These are phyloP conservation scores for Calocybe indica DNA, from an alignment of 768 basidiomycete species.

Conservation along the genomic window DNA sequence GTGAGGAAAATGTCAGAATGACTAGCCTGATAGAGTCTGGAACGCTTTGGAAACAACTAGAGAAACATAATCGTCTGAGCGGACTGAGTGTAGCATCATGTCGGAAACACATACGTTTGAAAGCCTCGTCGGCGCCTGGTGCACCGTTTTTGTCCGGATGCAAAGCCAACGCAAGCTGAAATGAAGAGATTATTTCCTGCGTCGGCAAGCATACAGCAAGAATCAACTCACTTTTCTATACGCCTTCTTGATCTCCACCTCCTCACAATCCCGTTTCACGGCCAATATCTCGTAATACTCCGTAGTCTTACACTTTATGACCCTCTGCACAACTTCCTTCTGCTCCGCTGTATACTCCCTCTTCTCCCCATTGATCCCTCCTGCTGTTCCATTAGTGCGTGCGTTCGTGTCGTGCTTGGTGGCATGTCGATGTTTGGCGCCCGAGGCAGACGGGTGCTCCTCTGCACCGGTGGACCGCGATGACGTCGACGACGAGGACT, in stretches of 20 bases:
- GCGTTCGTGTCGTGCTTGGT: conserved; percentile 18
- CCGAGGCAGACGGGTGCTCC: conserved; percentile 68
- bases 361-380: conserved; percentile 66
- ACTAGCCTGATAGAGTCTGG: conserved; percentile 78
- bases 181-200: too few relatives aligned
- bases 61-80: conserved; percentile 6
- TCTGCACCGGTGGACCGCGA: conserved; percentile 22
- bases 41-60: conserved; percentile 98
- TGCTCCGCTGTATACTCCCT: conserved; percentile 88
- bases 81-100: conserved; percentile 1
- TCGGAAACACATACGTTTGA: conserved; percentile 68
- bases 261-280: conserved; percentile 75
- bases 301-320: conserved; percentile 79
- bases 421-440: conserved; percentile 55
- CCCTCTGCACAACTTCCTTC: conserved; percentile 74
- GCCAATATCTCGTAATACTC: conserved; percentile 92
- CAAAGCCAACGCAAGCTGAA: conserved; percentile 77
- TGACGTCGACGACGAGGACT: conserved; percentile 24
- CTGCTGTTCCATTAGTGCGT: conserved; percentile 41
- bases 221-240: conserved; percentile 79
- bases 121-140: conserved; percentile 97
- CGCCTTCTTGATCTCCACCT: conserved; percentile 85
- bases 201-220: not conserved
- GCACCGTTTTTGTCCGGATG: conserved; percentile 96
- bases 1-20: not conserved